Base-by-base conservation (phyloP, 805 yeast genomes). In the Cyberlindnera sargentensis region DNA sequence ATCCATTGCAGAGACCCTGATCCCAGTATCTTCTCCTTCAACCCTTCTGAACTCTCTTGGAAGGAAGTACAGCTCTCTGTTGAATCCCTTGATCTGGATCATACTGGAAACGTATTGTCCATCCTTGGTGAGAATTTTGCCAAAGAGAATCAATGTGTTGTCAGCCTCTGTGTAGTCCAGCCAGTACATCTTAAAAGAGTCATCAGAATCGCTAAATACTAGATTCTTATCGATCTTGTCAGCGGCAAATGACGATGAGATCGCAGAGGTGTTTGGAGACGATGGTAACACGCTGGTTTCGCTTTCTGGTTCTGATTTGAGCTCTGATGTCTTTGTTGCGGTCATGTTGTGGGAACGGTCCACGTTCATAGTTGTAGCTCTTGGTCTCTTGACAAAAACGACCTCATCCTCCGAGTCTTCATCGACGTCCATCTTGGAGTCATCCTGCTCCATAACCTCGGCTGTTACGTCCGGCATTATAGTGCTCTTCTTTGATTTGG, bases 81-180 rank as follows among this genome's bases (percentile, higher is more conserved):
- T 64, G 41, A 90, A 61, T 4, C 84, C 85, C 46, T 74, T 76
- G 10, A 93, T 66, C 58, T 87, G 93, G 28, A 87, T 77, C 71
- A 86, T 76, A 40, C 84, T 82, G 3, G 95, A 86, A 4, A 82
- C 84, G 26, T 76, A 61, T 8, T 71, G 66, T 4, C 80, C 78
- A 39, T 78, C 80, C 7, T 66, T 66, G 4, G 89, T 71, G 44
- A 73, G 71, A 9, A 84, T 73, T 58, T 89, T 88, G 42, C 99
- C 99, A 61, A 84, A 91, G 8, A 93, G 68, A 20, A 86, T 61
- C 39, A 93, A 64, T 0, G 80, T 65, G 51, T 74, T 74, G 46
- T 82, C 85, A 9, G 83, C 78, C 59, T 91, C 98, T 25, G 84
- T 72, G 61, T 80, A 89, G 63, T 93, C 99, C 29, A 85, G 65